phyloP scores from a whole-genome alignment of 257 asterid genomes.

The Haberlea rhodopensis region DNA sequence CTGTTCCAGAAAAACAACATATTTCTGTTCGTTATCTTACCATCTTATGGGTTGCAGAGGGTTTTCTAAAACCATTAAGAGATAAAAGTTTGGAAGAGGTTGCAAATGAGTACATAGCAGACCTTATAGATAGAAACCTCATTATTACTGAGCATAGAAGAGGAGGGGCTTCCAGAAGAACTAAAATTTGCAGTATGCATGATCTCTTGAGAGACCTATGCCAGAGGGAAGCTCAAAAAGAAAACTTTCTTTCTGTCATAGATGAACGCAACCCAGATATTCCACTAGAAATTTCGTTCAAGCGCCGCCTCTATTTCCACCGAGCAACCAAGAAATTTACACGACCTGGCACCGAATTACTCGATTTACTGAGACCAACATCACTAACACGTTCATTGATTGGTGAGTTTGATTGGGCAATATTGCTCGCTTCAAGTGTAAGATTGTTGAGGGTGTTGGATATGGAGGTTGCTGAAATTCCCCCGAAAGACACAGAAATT shows the following conservation, averaged over 20 bases:
- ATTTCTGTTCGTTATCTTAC: conserved; percentile 30
- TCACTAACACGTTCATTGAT: no score
- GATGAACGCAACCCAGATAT: neutral
- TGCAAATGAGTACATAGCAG: conserved; percentile 5
- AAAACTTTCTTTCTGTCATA: conserved; percentile 26
- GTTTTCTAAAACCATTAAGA: conserved; percentile 12
- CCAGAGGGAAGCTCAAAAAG: conserved; percentile 17
- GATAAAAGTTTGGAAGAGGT: conserved; percentile 14
- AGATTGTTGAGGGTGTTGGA: no score
- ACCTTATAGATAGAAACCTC: conserved; percentile 32
- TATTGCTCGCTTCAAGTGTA: no score
- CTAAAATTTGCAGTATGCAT: conserved; percentile 28
- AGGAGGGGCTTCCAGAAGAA: conserved; percentile 2
- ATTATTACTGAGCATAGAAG: conserved; percentile 8
- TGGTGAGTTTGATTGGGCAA: no score
- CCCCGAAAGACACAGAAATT: no score
- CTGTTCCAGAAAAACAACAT: conserved; percentile 32
- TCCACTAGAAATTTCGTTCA: neutral
- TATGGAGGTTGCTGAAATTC: no score
- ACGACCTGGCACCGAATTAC: no score
- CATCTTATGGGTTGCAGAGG: conserved; percentile 42
- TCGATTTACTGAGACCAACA: neutral
- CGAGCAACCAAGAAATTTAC: no score
- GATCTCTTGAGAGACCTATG: conserved; percentile 28
- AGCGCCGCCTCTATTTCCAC: conserved; percentile 31